Conservation (phyloP, 306 rosid genomes). For the Malus asiatica region DNA sequence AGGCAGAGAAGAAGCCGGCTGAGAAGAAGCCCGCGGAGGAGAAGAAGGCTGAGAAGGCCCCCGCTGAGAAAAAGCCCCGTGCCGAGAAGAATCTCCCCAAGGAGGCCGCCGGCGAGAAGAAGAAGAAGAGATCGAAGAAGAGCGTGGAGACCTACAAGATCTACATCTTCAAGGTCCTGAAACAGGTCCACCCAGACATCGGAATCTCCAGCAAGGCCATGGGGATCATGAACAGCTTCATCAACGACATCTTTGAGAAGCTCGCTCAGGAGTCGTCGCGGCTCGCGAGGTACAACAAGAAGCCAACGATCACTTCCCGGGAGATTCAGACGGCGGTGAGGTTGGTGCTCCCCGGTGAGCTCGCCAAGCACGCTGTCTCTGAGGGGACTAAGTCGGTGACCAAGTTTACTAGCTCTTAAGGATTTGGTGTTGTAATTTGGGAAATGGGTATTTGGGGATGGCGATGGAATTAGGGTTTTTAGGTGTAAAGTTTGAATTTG, state of each 20-base stretch:
- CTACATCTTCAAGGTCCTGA: constrained; percentile 54
- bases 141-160: constrained; percentile 53
- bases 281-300: constrained; percentile 55
- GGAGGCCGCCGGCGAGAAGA: constrained; percentile 36
- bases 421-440: background rate
- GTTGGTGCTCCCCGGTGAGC: constrained; percentile 51
- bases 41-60: constrained; percentile 44
- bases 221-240: constrained; percentile 60
- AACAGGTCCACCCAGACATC: constrained; percentile 57
- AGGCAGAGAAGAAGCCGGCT: constrained; percentile 46
- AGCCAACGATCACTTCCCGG: constrained; percentile 51
- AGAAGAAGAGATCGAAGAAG: constrained; percentile 48
- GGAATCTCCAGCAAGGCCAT: constrained; percentile 54
- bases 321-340: constrained; percentile 58
- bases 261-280: constrained; percentile 42
- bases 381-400: constrained; percentile 62
- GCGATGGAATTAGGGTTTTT: background rate
- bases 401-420: constrained; percentile 49
- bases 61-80: constrained; percentile 53
- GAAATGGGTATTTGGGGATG: background rate
- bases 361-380: constrained; percentile 60
- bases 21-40: constrained; percentile 49
- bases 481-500: background rate
- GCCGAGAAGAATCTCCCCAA: constrained; percentile 50
- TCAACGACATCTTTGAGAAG: constrained; percentile 58